Conservation (phyloP, 169 alveolate species). For the Plasmodium adleri region DNA sequence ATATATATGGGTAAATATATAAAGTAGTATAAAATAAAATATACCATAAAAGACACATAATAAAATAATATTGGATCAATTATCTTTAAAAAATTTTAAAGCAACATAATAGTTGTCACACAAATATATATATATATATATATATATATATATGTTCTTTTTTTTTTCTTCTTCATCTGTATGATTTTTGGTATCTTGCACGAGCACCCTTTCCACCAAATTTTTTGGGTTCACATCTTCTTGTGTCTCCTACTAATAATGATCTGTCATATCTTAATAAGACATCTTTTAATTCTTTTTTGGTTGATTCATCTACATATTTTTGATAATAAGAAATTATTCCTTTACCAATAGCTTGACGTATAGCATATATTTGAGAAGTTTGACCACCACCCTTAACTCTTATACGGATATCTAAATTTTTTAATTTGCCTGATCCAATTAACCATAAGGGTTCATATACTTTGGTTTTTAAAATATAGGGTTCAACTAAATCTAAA, state of each 20-base stretch:
- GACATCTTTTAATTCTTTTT: constrained; percentile 94
- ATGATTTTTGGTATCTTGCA: constrained; percentile 98
- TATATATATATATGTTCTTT: background rate
- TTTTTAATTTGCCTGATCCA: constrained; percentile 95
- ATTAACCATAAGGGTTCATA: constrained; percentile 98
- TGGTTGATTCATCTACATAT: constrained; percentile 96
- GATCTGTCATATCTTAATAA: constrained; percentile 98
- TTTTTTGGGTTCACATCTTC: constrained; percentile 99
- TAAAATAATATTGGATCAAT: too few species aligned
- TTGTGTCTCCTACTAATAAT: constrained; percentile 99
- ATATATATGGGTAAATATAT: too few species aligned
- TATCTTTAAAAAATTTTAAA: too few species aligned
- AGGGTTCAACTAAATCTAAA: constrained; percentile 96
- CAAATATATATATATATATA: background rate
- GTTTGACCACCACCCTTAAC: constrained; percentile 99
- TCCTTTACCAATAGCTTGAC: constrained; percentile 99
- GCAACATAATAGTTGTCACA: too few species aligned
- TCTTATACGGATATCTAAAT: constrained; percentile 97
- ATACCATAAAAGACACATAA: too few species aligned
- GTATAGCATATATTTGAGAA: constrained; percentile 96
- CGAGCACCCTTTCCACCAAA: constrained; percentile 99
- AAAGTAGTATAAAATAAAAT: too few species aligned
- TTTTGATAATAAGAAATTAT: constrained; percentile 98
- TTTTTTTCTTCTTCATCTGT: constrained; percentile 89
- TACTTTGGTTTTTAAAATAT: constrained; percentile 94